Conservation (phyloP, 2,329 filamentous ascomycete genomes). For the Claviceps monticola region DNA sequence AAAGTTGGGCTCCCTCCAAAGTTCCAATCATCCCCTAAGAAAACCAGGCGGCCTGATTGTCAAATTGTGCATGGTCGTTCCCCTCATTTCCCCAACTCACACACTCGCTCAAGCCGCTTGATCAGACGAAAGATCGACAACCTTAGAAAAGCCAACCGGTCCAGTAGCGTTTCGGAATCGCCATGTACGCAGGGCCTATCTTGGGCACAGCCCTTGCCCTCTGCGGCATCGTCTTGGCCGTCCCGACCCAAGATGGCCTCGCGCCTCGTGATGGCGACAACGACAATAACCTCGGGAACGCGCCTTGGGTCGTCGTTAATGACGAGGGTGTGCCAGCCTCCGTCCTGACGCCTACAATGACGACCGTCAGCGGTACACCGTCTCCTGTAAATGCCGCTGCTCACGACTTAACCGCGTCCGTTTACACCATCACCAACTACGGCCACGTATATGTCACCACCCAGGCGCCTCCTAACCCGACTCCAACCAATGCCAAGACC, state of each 20-base stretch:
- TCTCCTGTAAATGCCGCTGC: slow-evolving; percentile 24
- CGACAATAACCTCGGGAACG: slow-evolving; percentile 11
- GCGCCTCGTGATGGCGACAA: slow-evolving; percentile 10
- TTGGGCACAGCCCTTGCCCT: slow-evolving; percentile 15
- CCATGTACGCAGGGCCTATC: slow-evolving; percentile 20
- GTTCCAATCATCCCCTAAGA: background rate
- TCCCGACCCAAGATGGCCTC: slow-evolving; percentile 12
- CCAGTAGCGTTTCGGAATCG: slow-evolving; percentile 2
- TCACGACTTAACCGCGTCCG: slow-evolving; percentile 32
- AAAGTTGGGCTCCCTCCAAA: background rate
- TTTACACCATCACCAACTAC: slow-evolving; percentile 23
- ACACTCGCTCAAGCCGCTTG: no score
- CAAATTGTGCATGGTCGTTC: background rate
- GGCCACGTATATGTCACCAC: slow-evolving; percentile 26
- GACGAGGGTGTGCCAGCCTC: slow-evolving; percentile 28
- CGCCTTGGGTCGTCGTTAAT: slow-evolving; percentile 38
- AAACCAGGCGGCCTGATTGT: background rate
- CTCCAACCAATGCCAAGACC: slow-evolving; percentile 23
- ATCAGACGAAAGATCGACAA: no score
- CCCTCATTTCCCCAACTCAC: background rate
- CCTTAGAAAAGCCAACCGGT: background rate
- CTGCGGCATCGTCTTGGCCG: slow-evolving; percentile 14
- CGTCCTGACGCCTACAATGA: slow-evolving; percentile 36
- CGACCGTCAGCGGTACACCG: slow-evolving; percentile 31
- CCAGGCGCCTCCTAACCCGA: slow-evolving; percentile 30